A percentile compares a stretch with the other conserved stretches of the same genome.
Evolutionary conservation across 345 rosid genomes (phyloP).

Genomic region (Balakata baccata): DNA sequence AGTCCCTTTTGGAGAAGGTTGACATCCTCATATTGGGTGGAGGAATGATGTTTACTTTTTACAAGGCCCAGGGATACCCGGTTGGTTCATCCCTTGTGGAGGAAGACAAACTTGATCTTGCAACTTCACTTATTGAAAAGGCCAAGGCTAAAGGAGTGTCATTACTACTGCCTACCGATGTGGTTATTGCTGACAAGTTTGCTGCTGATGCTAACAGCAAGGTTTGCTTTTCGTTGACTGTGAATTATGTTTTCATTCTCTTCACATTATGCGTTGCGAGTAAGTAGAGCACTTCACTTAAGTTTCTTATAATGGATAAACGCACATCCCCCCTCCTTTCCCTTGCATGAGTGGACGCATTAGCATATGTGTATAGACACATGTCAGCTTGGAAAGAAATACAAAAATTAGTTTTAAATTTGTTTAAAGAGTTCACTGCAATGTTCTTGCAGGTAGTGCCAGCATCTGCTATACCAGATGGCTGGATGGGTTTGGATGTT

Average conservation of each 20-base stretch:
- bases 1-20: conserved; percentile 69
- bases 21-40: conserved; percentile 81
- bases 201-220: conserved; percentile 86
- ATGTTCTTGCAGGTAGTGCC: conserved; percentile 58
- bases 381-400: neutral
- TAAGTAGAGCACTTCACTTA: neutral
- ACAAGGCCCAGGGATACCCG: conserved; percentile 72
- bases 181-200: conserved; percentile 85
- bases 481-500: conserved; percentile 95
- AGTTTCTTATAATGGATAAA: neutral
- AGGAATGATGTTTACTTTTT: conserved; percentile 91
- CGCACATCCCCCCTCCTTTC: neutral
- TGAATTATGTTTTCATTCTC: neutral
- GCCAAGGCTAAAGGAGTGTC: conserved; percentile 83
- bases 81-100: conserved; percentile 86
- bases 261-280: neutral
- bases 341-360: neutral
- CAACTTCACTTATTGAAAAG: conserved; percentile 68
- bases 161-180: conserved; percentile 74
- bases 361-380: neutral
- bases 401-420: neutral
- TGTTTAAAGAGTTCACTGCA: neutral
- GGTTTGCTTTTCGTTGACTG: conserved; percentile 36
- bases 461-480: conserved; percentile 75
- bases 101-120: conserved; percentile 77